Percentiles rank a stretch among this genome's conserved stretches.
Evolutionary conservation across 352 stramenopile species (phyloP).

Genomic region (Phytophthora sojae): DNA sequence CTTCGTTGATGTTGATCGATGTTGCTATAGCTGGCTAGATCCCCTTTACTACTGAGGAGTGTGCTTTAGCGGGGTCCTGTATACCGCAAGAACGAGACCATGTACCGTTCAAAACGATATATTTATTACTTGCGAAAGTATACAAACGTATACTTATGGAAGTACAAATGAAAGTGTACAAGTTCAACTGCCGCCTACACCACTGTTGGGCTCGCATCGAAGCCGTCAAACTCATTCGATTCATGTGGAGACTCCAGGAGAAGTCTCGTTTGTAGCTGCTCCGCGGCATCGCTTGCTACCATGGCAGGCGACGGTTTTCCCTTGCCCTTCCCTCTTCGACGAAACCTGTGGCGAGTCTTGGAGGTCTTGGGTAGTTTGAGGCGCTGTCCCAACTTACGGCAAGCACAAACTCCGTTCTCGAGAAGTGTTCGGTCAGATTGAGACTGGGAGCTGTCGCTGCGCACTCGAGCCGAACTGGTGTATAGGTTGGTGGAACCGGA

Average conservation of each 20-base stretch:
- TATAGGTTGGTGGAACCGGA: slow-evolving; percentile 53
- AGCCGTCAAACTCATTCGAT: slow-evolving; percentile 53
- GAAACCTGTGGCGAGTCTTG: slow-evolving; percentile 45
- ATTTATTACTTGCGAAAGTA: not conserved
- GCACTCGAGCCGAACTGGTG: slow-evolving; percentile 28
- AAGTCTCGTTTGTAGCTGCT: slow-evolving; percentile 55
- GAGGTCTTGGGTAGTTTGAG: slow-evolving; percentile 49
- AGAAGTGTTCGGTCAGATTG: slow-evolving; percentile 54
- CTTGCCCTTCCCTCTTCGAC: slow-evolving; percentile 46
- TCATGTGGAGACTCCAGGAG: slow-evolving; percentile 52
- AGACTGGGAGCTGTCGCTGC: slow-evolving; percentile 37
- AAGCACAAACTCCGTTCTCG: slow-evolving; percentile 57
- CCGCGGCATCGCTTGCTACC: slow-evolving; percentile 17
- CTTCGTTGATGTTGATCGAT: too few species aligned
- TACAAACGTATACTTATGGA: not conserved
- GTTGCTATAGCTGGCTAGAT: too few species aligned
- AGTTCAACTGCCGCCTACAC: slow-evolving; percentile 13
- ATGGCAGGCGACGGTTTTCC: slow-evolving; percentile 19
- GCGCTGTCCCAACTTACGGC: slow-evolving; percentile 65
- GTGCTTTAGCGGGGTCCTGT: too few species aligned
- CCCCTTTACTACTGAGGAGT: too few species aligned
- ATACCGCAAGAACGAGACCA: too few species aligned
- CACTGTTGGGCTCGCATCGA: slow-evolving; percentile 33
- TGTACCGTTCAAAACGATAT: too few species aligned
- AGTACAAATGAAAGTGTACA: slow-evolving; percentile 3